Base-by-base conservation (phyloP, 176 grass and related monocot species). In the Tuctoria greenei region DNA sequence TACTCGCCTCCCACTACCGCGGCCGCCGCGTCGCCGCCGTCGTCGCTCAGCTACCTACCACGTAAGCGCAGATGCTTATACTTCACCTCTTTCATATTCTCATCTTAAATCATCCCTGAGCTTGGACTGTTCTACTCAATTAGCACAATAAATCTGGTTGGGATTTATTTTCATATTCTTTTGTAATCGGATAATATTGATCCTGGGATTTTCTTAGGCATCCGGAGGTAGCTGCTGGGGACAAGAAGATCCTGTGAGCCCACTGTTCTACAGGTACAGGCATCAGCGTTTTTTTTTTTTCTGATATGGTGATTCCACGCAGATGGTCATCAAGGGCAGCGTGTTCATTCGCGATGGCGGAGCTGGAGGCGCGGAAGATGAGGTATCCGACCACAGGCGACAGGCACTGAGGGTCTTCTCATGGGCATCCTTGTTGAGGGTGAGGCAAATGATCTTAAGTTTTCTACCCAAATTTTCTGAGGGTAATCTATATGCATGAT, bases 361-460 rank as follows among this genome's bases (percentile, higher is more conserved):
- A 99, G 46, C 55, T 95, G 69, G 89, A 99, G 70, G 95, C 95
- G 18, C 63, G 89, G 59, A 92, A 92, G 74, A 89, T 95, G 64
- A 92, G 86, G 66, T 91, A 93, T 45, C 79, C 89, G 23, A 83
- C 88, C 64, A 90, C 89, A 8, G 89, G 87, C 34, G 90, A 90
- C 89, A 8, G 89, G 87, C 34, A 92, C 95, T 0, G 89, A 99
- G 66, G 79, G 75, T 15, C 85, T 99, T 51, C 91, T 99, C 50
- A 91, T 99, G 86, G 95, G 91, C 61, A 81, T 94, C 62, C 93
- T 99, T 68, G 84, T 86, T 5, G 91, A 99, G 79, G 95, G 95
- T 99, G 66, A 84, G 76, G 21, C 69, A 14, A 39, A 69, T 2
- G 46, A 42, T 75, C 55, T 84, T 69, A 69, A 24, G 27, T 69